A percentile compares a stretch with the other conserved stretches of the same genome.
These are phyloP conservation scores for Alternaria brassicae DNA, from an alignment of 2,329 filamentous ascomycete genomes.

Conservation along the genomic window DNA sequence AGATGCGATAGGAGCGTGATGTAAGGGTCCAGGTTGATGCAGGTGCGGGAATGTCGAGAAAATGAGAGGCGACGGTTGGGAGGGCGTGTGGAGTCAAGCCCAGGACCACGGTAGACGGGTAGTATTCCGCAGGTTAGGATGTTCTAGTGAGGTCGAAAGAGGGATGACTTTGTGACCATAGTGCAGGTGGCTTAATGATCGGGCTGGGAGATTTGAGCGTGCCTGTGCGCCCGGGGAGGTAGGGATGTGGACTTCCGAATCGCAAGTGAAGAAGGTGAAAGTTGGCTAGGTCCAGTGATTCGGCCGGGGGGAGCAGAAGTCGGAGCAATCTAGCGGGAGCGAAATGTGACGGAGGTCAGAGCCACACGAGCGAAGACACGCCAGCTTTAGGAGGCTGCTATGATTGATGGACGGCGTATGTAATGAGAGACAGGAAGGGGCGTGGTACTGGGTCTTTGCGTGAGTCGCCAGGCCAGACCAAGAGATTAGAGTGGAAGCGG, in stretches of 20 bases:
- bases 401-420: slow-evolving; percentile 41
- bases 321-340: slow-evolving; percentile 33
- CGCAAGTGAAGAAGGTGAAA: slow-evolving; percentile 29
- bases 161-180: slow-evolving; percentile 51
- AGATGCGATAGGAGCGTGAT: slow-evolving; percentile 44
- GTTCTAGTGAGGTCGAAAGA: slow-evolving; percentile 50
- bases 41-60: slow-evolving; percentile 49
- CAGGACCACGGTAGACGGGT: slow-evolving; percentile 53
- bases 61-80: slow-evolving; percentile 52
- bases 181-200: slow-evolving; percentile 47
- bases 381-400: slow-evolving; percentile 26
- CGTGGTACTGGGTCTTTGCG: slow-evolving; percentile 44
- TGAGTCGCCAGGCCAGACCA: slow-evolving; percentile 48
- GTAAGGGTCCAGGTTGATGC: slow-evolving; percentile 53
- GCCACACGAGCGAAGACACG: slow-evolving; percentile 28
- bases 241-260: slow-evolving; percentile 45
- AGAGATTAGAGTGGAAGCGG: slow-evolving; percentile 49
- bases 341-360: slow-evolving; percentile 33
- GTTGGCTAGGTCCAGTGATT: slow-evolving; percentile 30
- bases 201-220: slow-evolving; percentile 43
- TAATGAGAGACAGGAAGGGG: slow-evolving; percentile 36
- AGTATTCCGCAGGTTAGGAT: slow-evolving; percentile 48
- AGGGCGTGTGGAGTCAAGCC: slow-evolving; percentile 51
- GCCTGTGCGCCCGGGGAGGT: slow-evolving; percentile 47
- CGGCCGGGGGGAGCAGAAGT: slow-evolving; percentile 21